Base-by-base conservation (phyloP, 2,329 filamentous ascomycete genomes). In the Monosporascus sp. region DNA sequence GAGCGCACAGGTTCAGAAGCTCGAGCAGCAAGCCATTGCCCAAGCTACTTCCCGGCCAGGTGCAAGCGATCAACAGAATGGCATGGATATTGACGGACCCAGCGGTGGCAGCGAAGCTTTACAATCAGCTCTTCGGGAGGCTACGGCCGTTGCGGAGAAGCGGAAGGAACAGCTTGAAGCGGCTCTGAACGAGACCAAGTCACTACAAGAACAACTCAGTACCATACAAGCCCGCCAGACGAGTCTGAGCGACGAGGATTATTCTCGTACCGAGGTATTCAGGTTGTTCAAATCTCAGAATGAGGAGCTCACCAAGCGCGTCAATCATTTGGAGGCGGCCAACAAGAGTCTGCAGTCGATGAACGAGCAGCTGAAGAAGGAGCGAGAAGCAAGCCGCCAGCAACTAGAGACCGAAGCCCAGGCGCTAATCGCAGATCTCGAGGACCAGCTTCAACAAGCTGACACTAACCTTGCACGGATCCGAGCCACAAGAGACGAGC, bases 181-280 rank as follows among this genome's bases (percentile, higher is more conserved):
- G 52, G 77, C 94, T 24, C 82, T 95, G 59, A 77, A 82, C 2
- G 90, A 97, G 61, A 90, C 90, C 61, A 87, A 87, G 63, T 76
- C 76, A 20, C 67, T 92, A 43, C 82, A 88, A 37, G 86, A 92
- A 57, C 89, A 97, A 64, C 83, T 97, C 44, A 91, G 89, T 18
- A 80, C 84, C 5, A 74, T 93, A 37, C 91, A 79, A 63, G 72
- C 75, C 17, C 79, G 85, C 67, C 77, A 89, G 47, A 85, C 89
- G 15, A 85, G 82, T 52, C 75, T 92, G 45, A 88, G 89, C 0
- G 94, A 99, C 63, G 94, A 99, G 57, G 94, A 99, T 63, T 97
- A 95, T 66, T 86, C 91, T 41, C 85, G 90, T 53, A 96, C 91
- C 5, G 91, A 97, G 63, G 80, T 96, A 3, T 99, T 96, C 79